Evolutionary conservation across 1,284 basidiomycete genomes (phyloP).

Genomic region (Sporisorium scitamineum): DNA sequence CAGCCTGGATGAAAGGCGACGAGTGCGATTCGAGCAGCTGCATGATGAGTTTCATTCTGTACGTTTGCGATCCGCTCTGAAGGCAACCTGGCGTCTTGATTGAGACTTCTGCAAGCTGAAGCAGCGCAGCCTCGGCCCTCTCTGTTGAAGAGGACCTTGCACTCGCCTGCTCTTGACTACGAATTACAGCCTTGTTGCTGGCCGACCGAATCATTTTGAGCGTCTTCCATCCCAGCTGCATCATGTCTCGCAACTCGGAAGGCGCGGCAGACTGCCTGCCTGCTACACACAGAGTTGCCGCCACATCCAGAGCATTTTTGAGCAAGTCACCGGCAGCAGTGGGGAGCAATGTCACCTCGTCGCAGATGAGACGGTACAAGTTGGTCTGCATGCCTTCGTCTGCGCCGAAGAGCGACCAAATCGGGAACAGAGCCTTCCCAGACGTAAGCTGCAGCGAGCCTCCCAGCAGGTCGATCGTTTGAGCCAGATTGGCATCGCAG

Average conservation of each 20-base stretch:
- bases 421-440: slow-evolving; percentile 51
- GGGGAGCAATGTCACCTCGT: slow-evolving; percentile 22
- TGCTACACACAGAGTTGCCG: slow-evolving; percentile 43
- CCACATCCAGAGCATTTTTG: slow-evolving; percentile 55
- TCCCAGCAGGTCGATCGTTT: slow-evolving; percentile 36
- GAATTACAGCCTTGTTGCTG: slow-evolving; percentile 18
- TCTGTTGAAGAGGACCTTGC: slow-evolving; percentile 1
- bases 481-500: slow-evolving; percentile 4
- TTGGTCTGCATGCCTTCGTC: slow-evolving; percentile 45
- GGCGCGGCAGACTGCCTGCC: slow-evolving; percentile 35
- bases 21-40: slow-evolving; percentile 29
- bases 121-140: slow-evolving; percentile 23
- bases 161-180: slow-evolving; percentile 1
- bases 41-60: slow-evolving; percentile 31
- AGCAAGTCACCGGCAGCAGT: slow-evolving; percentile 46
- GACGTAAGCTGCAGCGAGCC: slow-evolving; percentile 47
- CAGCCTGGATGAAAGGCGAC: slow-evolving; percentile 22
- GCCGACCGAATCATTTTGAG: slow-evolving; percentile 32
- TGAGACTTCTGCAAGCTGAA: slow-evolving; percentile 37
- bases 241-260: slow-evolving; percentile 25
- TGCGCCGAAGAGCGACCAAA: slow-evolving; percentile 53
- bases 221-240: slow-evolving; percentile 40
- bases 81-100: slow-evolving; percentile 26
- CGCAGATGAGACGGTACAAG: slow-evolving; percentile 39
- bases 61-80: slow-evolving; percentile 6